Conservation (phyloP, 2,329 filamentous ascomycete genomes). For the Penicillium vulpinum region DNA sequence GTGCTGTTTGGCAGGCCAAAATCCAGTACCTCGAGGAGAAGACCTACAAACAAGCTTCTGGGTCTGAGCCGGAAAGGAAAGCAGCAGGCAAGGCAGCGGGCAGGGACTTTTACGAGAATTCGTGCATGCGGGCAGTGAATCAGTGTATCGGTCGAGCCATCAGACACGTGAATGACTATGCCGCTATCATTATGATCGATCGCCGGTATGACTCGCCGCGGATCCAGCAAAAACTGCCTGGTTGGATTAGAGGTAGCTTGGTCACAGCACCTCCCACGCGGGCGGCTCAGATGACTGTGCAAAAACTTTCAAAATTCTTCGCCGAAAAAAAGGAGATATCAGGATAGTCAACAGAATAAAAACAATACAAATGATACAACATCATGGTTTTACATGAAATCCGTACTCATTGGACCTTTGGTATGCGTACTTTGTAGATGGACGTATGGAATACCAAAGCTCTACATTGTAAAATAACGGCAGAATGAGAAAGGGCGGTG, state of each 20-base stretch:
- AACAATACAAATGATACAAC: not conserved
- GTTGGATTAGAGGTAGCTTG: constrained; percentile 80
- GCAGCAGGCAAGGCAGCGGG: constrained; percentile 53
- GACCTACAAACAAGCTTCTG: constrained; percentile 36
- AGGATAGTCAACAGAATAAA: not conserved
- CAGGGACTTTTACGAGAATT: constrained; percentile 86
- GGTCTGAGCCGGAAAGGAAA: constrained; percentile 31
- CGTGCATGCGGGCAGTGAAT: constrained; percentile 95
- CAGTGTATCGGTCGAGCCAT: constrained; percentile 94
- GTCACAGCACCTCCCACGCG: constrained; percentile 22
- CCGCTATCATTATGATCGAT: constrained; percentile 84
- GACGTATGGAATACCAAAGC: not conserved
- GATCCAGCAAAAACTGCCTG: constrained; percentile 77
- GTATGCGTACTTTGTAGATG: not conserved
- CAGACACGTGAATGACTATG: constrained; percentile 83
- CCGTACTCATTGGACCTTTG: not conserved
- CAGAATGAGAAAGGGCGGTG: constrained; percentile 11
- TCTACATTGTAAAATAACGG: not conserved
- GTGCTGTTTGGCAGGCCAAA: constrained; percentile 90
- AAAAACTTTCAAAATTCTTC: constrained; percentile 39
- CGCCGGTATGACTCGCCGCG: constrained; percentile 71
- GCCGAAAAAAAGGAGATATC: constrained; percentile 15
- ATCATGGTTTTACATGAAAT: not conserved
- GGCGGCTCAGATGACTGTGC: constrained; percentile 28
- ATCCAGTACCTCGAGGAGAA: constrained; percentile 78